These are phyloP conservation scores for Diaporthe sp. DNA, from an alignment of 2,329 filamentous ascomycete genomes.

Conservation along the genomic window DNA sequence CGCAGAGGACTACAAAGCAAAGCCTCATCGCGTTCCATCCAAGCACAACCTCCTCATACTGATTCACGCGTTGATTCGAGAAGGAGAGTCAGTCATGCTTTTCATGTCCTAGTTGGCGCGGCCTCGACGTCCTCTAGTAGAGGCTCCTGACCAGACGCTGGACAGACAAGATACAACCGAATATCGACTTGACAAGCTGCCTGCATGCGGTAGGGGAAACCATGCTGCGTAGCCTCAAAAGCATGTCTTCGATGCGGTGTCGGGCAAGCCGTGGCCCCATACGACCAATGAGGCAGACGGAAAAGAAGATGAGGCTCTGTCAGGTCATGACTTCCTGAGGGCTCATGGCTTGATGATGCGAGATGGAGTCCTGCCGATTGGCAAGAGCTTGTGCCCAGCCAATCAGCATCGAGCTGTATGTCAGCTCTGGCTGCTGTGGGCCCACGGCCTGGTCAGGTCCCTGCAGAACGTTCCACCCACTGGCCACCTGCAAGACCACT, in stretches of 20 bases:
- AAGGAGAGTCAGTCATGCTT: background rate
- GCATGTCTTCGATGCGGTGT: background rate
- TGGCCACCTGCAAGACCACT: conserved; percentile 33
- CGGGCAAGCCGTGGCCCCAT: background rate
- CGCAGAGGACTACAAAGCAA: background rate
- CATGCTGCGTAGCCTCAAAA: background rate
- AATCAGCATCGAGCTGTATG: conserved; percentile 37
- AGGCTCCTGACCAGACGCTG: background rate
- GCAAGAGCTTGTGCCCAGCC: conserved; percentile 21
- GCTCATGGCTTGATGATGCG: background rate
- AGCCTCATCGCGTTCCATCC: background rate
- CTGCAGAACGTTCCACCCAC: conserved; percentile 38
- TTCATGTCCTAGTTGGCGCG: too few species aligned
- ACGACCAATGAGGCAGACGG: conserved; percentile 25
- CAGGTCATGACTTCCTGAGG: background rate
- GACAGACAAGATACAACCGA: background rate
- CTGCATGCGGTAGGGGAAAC: background rate
- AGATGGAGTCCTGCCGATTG: conserved; percentile 36
- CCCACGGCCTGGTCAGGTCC: conserved; percentile 40
- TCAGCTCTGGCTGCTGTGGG: conserved; percentile 17
- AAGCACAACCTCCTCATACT: background rate
- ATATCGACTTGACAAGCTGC: background rate
- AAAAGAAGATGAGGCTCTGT: conserved; percentile 34
- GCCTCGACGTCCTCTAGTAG: background rate
- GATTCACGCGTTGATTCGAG: background rate